A percentile compares a stretch with the other conserved stretches of the same genome.
Conservation (phyloP, 129 eudicot genomes). For the Lactuca sativa region DNA sequence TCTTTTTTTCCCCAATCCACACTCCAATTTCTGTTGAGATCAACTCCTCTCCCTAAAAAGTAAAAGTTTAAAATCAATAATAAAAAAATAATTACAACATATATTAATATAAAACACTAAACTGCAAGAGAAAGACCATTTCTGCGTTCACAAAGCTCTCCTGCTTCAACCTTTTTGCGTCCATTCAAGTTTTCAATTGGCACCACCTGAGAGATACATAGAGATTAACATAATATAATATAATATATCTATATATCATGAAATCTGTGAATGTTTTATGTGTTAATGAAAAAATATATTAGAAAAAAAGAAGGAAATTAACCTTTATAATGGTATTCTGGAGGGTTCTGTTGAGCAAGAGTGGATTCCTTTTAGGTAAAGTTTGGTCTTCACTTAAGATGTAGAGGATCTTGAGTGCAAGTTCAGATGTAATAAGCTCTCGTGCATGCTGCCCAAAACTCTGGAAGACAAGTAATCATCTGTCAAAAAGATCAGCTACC, state of each 20-base stretch:
- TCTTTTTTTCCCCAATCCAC: constrained; percentile 94
- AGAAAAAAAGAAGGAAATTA: constrained; percentile 9
- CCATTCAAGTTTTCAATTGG: constrained; percentile 96
- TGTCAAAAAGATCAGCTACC: constrained; percentile 93
- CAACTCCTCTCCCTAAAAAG: constrained; percentile 84
- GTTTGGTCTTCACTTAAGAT: constrained; percentile 91
- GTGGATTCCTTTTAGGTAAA: constrained; percentile 68
- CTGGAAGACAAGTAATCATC: constrained; percentile 99
- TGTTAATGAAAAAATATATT: not conserved
- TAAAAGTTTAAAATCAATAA: constrained; percentile 20
- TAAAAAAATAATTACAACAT: not conserved
- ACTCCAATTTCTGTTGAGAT: constrained; percentile 90
- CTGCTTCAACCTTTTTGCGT: constrained; percentile 90
- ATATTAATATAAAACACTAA: not conserved
- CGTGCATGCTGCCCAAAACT: constrained; percentile 99
- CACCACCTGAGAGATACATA: constrained; percentile 51
- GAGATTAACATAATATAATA: too few species aligned
- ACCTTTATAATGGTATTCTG: constrained; percentile 87
- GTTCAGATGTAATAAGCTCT: constrained; percentile 97
- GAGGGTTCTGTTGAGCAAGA: constrained; percentile 59
- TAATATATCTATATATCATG: not conserved
- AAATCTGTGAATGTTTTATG: not conserved
- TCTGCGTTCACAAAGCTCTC: constrained; percentile 97
- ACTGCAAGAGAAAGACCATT: constrained; percentile 52
- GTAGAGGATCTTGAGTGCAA: constrained; percentile 84